These are phyloP conservation scores for Talaromyces marneffei DNA, from an alignment of 2,329 filamentous ascomycete species.

Conservation along the genomic window DNA sequence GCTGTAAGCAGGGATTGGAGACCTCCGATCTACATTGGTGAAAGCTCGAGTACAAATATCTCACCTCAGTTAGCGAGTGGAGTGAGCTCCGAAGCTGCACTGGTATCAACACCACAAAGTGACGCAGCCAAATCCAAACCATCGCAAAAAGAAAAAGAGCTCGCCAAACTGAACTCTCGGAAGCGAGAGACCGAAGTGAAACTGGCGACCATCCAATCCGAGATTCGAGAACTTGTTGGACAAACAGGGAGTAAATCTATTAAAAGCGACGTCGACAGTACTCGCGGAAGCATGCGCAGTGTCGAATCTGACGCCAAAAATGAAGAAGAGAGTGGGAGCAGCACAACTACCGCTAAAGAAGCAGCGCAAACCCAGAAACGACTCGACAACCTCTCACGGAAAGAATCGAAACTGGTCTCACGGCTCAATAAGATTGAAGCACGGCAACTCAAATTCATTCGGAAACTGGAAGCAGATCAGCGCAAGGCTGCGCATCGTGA, in stretches of 20 bases:
- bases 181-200: slow-evolving; percentile 36
- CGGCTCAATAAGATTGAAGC: slow-evolving; percentile 39
- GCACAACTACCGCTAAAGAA: slow-evolving; percentile 10
- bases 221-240: slow-evolving; percentile 27
- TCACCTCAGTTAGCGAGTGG: neutral
- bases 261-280: slow-evolving; percentile 13
- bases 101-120: neutral
- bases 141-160: slow-evolving; percentile 37
- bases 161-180: slow-evolving; percentile 38
- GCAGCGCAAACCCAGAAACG: slow-evolving; percentile 25
- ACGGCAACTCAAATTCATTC: slow-evolving; percentile 35
- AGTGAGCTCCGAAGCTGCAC: neutral
- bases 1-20: neutral
- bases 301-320: slow-evolving; percentile 2
- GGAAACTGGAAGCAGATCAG: slow-evolving; percentile 35
- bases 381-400: slow-evolving; percentile 25
- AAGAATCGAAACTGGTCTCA: slow-evolving; percentile 33
- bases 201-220: slow-evolving; percentile 31
- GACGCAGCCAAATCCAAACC: slow-evolving; percentile 23
- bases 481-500: slow-evolving; percentile 38
- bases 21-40: neutral
- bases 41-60: neutral
- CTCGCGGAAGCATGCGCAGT: slow-evolving; percentile 9
- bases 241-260: slow-evolving; percentile 1
- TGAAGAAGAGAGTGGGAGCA: neutral